Base-by-base conservation (phyloP, 352 stramenopile genomes). In the Paralagenidium karlingii region DNA sequence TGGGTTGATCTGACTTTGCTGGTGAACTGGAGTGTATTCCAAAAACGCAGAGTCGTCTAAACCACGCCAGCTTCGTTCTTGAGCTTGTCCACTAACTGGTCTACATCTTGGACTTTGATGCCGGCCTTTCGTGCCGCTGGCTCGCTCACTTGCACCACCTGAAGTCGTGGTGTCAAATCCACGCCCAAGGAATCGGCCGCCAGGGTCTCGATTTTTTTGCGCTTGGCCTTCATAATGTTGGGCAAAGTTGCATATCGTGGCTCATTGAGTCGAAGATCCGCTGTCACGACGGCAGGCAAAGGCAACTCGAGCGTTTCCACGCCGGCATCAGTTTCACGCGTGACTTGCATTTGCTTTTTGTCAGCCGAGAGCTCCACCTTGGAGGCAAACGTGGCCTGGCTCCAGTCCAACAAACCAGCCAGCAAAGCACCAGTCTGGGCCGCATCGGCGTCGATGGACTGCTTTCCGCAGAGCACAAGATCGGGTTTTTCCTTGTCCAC, bases 221-320 rank as follows among this genome's bases (percentile, higher is more conserved):
- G 94, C 71, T 94, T 94, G 24, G 82, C 82, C 75, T 99, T 99
- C 94, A 99, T 99, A 56, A 99, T 99, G 68, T 99, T 99, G 26
- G 96, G 96, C 40, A 99, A 68, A 40, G 94, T 99, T 13, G 96
- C 93, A 67, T 99, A 99, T 11, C 96, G 89, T 26, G 96, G 96
- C 47, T 98, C 93, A 64, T 99, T 99, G 27, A 99, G 76, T 24
- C 96, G 88, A 38, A 99, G 63, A 62, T 99, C 96, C 21, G 94
- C 95, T 3, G 96, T 98, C 30, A 99, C 68, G 7, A 99, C 94
- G 5, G 94, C 93, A 4, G 96, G 96, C 25, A 98, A 61, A 3
- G 47, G 48, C 13, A 96, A 43, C 53, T 88, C 68, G 34, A 97
- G 43, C 28, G 75, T 86, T 58, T 97, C 75, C 8, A 95, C 64